These are phyloP conservation scores for Pseudocercospora macadamiae DNA, from an alignment of 2,329 filamentous ascomycete species.

Conservation along the genomic window DNA sequence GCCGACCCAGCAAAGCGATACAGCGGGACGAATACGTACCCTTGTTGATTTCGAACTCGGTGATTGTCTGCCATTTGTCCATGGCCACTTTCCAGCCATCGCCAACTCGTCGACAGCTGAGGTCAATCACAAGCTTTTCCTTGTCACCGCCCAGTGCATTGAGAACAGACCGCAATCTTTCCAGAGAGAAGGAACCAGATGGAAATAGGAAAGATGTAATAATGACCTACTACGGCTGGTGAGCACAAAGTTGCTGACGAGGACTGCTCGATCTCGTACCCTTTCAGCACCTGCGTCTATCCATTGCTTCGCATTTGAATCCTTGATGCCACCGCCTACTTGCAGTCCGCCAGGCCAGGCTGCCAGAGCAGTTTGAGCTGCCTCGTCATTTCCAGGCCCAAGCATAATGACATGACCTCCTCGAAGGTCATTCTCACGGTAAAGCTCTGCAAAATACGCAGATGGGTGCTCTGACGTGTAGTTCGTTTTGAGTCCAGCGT, in stretches of 20 bases:
- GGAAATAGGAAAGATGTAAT: slow-evolving; percentile 96
- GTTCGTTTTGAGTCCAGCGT: slow-evolving; percentile 74
- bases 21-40: slow-evolving; percentile 54
- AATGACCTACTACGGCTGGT: slow-evolving; percentile 71
- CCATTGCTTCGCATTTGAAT: slow-evolving; percentile 82
- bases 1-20: slow-evolving; percentile 8
- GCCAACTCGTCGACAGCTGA: slow-evolving; percentile 81
- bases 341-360: slow-evolving; percentile 83
- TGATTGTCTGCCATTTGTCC: slow-evolving; percentile 98
- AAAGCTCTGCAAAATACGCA: slow-evolving; percentile 78
- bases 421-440: slow-evolving; percentile 70
- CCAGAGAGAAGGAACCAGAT: slow-evolving; percentile 75
- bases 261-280: slow-evolving; percentile 56
- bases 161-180: slow-evolving; percentile 74
- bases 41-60: slow-evolving; percentile 89
- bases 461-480: slow-evolving; percentile 85
- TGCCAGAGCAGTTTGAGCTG: slow-evolving; percentile 73
- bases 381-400: slow-evolving; percentile 80
- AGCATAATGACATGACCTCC: slow-evolving; percentile 98
- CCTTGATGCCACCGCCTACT: slow-evolving; percentile 90
- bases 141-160: slow-evolving; percentile 72
- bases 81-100: slow-evolving; percentile 94
- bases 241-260: slow-evolving; percentile 11
- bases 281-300: slow-evolving; percentile 85
- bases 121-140: slow-evolving; percentile 85